Evolutionary conservation across 495 filamentous ascomycete species (phyloP).

Genomic region (Neohortaea acidophila): DNA sequence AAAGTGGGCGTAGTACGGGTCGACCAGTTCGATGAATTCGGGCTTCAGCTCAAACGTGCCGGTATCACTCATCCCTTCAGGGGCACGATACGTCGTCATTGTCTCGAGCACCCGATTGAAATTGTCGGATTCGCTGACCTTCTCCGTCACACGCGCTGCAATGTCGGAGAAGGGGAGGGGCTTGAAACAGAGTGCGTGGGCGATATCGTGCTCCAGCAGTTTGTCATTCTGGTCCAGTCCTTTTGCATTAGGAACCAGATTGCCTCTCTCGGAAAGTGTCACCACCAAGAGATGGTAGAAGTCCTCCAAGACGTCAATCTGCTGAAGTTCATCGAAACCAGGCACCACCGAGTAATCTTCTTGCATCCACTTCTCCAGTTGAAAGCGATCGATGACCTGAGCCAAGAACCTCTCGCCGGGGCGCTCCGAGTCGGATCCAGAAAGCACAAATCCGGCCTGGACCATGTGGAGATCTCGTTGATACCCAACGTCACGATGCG

Average conservation of each 20-base stretch:
- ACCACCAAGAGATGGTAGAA: constrained; percentile 89
- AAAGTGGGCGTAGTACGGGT: constrained; percentile 90
- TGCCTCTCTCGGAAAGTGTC: constrained; percentile 71
- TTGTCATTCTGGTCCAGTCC: constrained; percentile 48
- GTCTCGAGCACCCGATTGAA: constrained; percentile 70
- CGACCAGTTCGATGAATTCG: constrained; percentile 66
- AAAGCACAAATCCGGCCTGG: constrained; percentile 77
- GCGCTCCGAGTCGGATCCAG: constrained; percentile 49
- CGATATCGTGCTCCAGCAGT: constrained; percentile 74
- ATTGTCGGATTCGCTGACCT: constrained; percentile 65
- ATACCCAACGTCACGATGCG: constrained; percentile 76
- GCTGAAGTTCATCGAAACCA: constrained; percentile 67
- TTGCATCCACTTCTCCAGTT: constrained; percentile 76
- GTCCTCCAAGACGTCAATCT: constrained; percentile 86
- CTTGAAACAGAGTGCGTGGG: constrained; percentile 89
- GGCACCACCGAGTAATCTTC: constrained; percentile 55
- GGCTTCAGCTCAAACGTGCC: constrained; percentile 88
- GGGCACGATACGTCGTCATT: constrained; percentile 74
- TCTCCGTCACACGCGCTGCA: constrained; percentile 63
- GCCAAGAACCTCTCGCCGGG: constrained; percentile 46
- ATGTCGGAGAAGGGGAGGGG: constrained; percentile 89
- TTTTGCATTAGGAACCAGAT: constrained; percentile 55
- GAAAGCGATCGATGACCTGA: constrained; percentile 80
- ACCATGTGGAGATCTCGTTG: constrained; percentile 90
- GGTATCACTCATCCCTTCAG: constrained; percentile 80